These are phyloP conservation scores for Hypoxylon sp. DNA, from an alignment of 2,329 filamentous ascomycete genomes.

Conservation along the genomic window DNA sequence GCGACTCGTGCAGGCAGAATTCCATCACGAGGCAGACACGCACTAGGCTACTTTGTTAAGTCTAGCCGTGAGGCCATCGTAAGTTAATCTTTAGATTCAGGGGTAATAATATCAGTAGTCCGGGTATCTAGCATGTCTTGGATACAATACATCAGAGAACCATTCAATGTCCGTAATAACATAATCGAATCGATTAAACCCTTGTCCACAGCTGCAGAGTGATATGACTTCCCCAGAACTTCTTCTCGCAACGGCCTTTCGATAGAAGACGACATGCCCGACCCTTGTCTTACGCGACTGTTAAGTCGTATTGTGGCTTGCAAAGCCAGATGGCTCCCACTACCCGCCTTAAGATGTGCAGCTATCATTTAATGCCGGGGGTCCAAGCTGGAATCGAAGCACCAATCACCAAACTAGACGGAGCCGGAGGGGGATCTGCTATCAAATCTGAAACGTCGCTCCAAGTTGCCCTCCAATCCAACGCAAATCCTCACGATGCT, in stretches of 20 bases:
- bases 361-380: conserved; percentile 40
- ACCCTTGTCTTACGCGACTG: conserved; percentile 20
- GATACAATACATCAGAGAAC: conserved; percentile 11
- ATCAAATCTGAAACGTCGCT: conserved; percentile 46
- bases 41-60: conserved; percentile 12
- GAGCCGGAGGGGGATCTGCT: conserved; percentile 38
- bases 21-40: conserved; percentile 36
- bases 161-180: conserved; percentile 9
- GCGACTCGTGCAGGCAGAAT: conserved; percentile 28
- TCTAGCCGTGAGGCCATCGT: conserved; percentile 10
- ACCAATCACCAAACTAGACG: conserved; percentile 36
- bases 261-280: conserved; percentile 21
- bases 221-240: conserved; percentile 23
- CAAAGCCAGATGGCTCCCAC: conserved; percentile 26
- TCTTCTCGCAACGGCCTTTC: conserved; percentile 27
- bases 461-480: conserved; percentile 41
- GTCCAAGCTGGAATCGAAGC: conserved; percentile 27
- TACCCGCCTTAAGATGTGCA: conserved; percentile 41
- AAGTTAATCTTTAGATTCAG: conserved; percentile 28
- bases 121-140: conserved; percentile 4
- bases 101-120: conserved; percentile 20
- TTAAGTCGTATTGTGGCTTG: conserved; percentile 33
- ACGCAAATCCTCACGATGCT: conserved; percentile 34
- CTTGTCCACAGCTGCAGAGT: conserved; percentile 15
- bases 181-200: conserved; percentile 15